Percentiles rank a stretch among this genome's conserved stretches.
These are phyloP conservation scores for Chaetomium sp. DNA, from an alignment of 2,329 filamentous ascomycete genomes.

Conservation along the genomic window DNA sequence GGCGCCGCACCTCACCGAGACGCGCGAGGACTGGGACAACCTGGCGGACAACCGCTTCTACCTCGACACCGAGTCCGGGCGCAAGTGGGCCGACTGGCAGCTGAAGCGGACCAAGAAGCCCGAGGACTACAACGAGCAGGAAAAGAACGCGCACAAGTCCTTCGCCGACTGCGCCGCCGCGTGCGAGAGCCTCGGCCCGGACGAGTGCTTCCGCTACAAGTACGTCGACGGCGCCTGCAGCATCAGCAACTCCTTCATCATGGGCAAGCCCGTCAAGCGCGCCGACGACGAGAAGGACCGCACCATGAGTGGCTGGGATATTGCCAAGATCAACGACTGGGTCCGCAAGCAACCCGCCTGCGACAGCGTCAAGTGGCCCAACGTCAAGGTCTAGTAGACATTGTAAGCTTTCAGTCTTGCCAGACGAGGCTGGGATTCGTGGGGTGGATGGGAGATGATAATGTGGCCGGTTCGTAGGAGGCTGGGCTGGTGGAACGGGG, in stretches of 20 bases:
- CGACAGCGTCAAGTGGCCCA: constrained; percentile 43
- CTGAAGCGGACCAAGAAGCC: constrained; percentile 40
- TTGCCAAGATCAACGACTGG: constrained; percentile 47
- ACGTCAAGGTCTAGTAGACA: constrained; percentile 10
- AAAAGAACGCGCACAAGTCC: constrained; percentile 47
- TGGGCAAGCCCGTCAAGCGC: constrained; percentile 44
- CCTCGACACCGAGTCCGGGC: constrained; percentile 39
- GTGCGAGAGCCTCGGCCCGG: constrained; percentile 43
- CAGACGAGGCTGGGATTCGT: neutral
- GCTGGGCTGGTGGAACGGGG: neutral
- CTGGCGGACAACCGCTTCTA: constrained; percentile 50
- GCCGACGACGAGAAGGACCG: constrained; percentile 36
- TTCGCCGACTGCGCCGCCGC: constrained; percentile 48
- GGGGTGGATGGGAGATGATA: neutral
- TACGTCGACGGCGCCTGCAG: constrained; percentile 46
- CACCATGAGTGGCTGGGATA: constrained; percentile 47
- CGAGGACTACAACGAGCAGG: constrained; percentile 40
- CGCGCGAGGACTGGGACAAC: constrained; percentile 57
- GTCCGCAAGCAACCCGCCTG: constrained; percentile 41
- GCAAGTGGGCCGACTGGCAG: constrained; percentile 40
- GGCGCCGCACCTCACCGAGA: constrained; percentile 42
- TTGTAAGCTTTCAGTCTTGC: neutral
- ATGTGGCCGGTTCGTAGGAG: neutral
- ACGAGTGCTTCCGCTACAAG: constrained; percentile 47
- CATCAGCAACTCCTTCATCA: constrained; percentile 41